phyloP scores from a whole-genome alignment of 768 basidiomycete genomes.

The Mycena leptocephala region DNA sequence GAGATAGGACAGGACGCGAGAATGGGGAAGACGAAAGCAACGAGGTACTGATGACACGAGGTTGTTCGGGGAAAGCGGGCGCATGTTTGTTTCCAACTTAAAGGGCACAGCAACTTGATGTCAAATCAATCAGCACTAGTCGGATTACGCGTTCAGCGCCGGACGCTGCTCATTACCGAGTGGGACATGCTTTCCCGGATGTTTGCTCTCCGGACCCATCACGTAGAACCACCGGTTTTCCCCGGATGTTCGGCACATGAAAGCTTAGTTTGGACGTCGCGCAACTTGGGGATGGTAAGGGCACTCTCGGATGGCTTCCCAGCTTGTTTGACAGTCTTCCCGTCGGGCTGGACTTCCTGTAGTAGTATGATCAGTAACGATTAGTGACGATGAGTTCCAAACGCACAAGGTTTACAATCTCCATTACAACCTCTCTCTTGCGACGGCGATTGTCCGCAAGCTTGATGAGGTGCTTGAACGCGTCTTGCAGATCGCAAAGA shows the following conservation, averaged over 20 bases:
- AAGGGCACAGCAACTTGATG: too few species aligned
- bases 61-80: too few species aligned
- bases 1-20: too few species aligned
- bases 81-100: too few species aligned
- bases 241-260: background rate
- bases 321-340: background rate
- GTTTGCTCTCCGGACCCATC: background rate
- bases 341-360: background rate
- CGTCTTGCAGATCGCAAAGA: background rate
- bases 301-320: background rate
- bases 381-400: background rate
- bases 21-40: too few species aligned
- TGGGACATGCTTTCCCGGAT: background rate
- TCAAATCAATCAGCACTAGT: too few species aligned
- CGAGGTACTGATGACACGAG: too few species aligned
- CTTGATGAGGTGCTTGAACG: background rate
- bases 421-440: background rate
- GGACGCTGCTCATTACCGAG: background rate
- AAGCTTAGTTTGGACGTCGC: background rate
- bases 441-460: background rate
- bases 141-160: too few species aligned
- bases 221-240: constrained; percentile 11
- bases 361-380: too few species aligned
- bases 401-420: background rate
- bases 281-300: background rate